Evolutionary conservation across 1,284 basidiomycete genomes (phyloP), one percentile per base, ranked within the genome.

Genomic region (Sanguinoderma infundibulare): DNA sequence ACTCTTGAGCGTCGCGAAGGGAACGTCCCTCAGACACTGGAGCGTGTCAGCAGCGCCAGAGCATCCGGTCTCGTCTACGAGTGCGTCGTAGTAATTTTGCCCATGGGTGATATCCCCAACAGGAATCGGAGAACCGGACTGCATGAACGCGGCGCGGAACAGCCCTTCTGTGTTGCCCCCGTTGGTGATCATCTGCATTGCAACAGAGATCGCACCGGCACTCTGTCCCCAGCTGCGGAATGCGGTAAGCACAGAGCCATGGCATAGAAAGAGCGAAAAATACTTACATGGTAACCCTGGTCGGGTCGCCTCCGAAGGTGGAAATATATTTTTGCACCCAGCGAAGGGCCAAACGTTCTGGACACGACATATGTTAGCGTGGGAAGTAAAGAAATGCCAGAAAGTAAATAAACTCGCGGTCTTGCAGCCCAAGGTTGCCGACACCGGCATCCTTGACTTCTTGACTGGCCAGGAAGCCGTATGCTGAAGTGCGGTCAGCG

Each of bases 351-450:
- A 64, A 59, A 36, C 63, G 60, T 44, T 64, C 57, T 63, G 42
- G 3, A 58, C 30, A 20, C 12, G n/a, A n/a, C n/a, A 5, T 17
- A 20, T 22, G 12, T 32, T 12, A 15, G n/a, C 17, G 20, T 34
- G 20, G 17, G n/a, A 5, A 12, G 12, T 12, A 10, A 12, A n/a
- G 5, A 4, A 30, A 20, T 3, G 17, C n/a, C 22, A 22, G 34
- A 20, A 46, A 40, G 22, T 14, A 24, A 14, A 14, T 39, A 50
- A 2, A 74, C 81, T 64, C 63, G 84, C 83, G 83, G 65, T 85
- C 83, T 53, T 77, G 79, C 5, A 86, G 70, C 5, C 86, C 86
- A 2, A 84, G 69, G 67, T 87, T 87, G 2, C 80, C 79, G 1
- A 83, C 73, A 3, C 83, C 82, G 8, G 81, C 84, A 15, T 74